These are phyloP conservation scores for Claviceps monticola DNA, from an alignment of 2,329 filamentous ascomycete species.

Conservation along the genomic window DNA sequence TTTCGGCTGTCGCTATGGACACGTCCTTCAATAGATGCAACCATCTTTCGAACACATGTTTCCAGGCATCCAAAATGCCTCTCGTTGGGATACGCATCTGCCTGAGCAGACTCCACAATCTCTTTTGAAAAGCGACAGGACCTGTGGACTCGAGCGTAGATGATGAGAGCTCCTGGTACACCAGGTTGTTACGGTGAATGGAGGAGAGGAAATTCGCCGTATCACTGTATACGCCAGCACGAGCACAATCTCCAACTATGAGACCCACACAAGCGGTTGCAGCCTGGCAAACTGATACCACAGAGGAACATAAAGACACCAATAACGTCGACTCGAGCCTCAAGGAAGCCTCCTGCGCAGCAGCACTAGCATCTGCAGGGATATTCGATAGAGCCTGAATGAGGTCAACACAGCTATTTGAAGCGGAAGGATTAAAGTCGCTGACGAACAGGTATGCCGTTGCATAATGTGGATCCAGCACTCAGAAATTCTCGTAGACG, in stretches of 20 bases:
- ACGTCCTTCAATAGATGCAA: slow-evolving; percentile 49
- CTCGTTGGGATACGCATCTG: slow-evolving; percentile 47
- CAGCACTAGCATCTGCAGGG: slow-evolving; percentile 34
- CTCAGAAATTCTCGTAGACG: slow-evolving; percentile 42
- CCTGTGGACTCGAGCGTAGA: slow-evolving; percentile 53
- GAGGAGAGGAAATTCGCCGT: slow-evolving; percentile 35
- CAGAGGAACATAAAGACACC: slow-evolving; percentile 49
- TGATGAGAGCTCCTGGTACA: slow-evolving; percentile 49
- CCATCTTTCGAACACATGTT: slow-evolving; percentile 52
- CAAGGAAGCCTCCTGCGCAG: slow-evolving; percentile 37
- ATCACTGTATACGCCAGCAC: slow-evolving; percentile 35
- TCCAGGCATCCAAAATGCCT: slow-evolving; percentile 57
- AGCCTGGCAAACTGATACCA: slow-evolving; percentile 50
- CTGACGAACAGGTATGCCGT: slow-evolving; percentile 31
- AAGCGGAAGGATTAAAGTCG: background rate
- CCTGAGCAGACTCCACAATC: slow-evolving; percentile 43
- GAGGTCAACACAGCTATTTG: slow-evolving; percentile 6
- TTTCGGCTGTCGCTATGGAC: slow-evolving; percentile 35
- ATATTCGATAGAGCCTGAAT: slow-evolving; percentile 39
- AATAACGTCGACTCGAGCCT: slow-evolving; percentile 50
- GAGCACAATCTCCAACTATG: slow-evolving; percentile 47
- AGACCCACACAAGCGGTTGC: slow-evolving; percentile 48
- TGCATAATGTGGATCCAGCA: slow-evolving; percentile 38
- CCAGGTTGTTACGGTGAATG: slow-evolving; percentile 44
- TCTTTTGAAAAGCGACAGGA: slow-evolving; percentile 55